These are phyloP conservation scores for Saturnispora zaruensis DNA, from an alignment of 805 yeast species.

Conservation along the genomic window DNA sequence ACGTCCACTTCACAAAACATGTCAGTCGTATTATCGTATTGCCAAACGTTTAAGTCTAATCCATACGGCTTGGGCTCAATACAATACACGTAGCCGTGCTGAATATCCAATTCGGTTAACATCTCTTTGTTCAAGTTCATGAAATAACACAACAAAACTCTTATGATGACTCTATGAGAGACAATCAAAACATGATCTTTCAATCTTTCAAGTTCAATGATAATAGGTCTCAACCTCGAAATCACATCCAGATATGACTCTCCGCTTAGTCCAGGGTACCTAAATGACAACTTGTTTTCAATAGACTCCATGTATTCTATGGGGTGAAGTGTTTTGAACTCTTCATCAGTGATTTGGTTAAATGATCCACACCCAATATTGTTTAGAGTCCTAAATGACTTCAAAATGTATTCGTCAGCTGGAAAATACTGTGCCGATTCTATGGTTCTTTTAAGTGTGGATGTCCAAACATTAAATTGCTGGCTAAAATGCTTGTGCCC, in stretches of 20 bases:
- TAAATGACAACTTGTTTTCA: constrained; percentile 25
- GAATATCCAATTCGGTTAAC: constrained; percentile 32
- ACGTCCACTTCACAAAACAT: constrained; percentile 33
- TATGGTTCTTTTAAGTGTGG: constrained; percentile 25
- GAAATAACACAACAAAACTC: constrained; percentile 30
- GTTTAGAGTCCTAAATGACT: constrained; percentile 28
- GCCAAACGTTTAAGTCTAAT: constrained; percentile 31
- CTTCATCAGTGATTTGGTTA: constrained; percentile 27
- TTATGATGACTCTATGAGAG: constrained; percentile 29
- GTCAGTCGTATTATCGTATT: constrained; percentile 28
- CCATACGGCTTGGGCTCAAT: constrained; percentile 34
- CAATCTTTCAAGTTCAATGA: constrained; percentile 29
- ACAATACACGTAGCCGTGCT: constrained; percentile 29
- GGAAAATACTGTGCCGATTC: constrained; percentile 29
- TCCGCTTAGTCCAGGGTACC: constrained; percentile 33
- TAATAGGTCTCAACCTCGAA: constrained; percentile 28
- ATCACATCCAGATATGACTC: constrained; percentile 32
- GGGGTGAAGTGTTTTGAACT: constrained; percentile 22
- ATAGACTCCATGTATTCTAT: constrained; percentile 25
- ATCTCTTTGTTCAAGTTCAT: constrained; percentile 31
- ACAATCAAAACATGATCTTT: constrained; percentile 30
- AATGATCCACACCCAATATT: constrained; percentile 30
- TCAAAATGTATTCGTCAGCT: constrained; percentile 23
- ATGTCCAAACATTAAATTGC: constrained; percentile 30
- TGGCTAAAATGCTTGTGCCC: constrained; percentile 13